Evolutionary conservation across 257 asterid genomes (phyloP).

Genomic region (Leptodermis oblonga): DNA sequence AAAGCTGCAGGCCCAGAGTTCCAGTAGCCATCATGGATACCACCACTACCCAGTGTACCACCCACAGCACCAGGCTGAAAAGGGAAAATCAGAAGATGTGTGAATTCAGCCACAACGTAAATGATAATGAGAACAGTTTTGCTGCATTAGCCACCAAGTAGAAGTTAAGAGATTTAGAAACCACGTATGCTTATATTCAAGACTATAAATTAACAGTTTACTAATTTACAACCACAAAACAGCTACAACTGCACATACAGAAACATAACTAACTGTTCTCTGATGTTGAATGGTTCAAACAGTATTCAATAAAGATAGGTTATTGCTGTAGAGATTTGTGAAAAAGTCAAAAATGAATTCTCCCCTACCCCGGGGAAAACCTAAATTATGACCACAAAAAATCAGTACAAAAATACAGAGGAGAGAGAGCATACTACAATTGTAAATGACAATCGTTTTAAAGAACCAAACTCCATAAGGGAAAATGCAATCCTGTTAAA

Average conservation of each 20-base stretch:
- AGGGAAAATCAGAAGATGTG: constrained; percentile 19
- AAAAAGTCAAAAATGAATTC: not conserved
- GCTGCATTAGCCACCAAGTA: not conserved
- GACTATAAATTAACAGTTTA: not conserved
- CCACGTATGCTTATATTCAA: not conserved
- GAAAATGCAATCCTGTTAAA: not conserved
- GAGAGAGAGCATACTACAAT: not conserved
- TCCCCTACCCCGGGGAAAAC: not conserved
- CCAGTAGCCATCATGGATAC: constrained; percentile 62
- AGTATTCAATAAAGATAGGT: not conserved
- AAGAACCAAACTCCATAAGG: not conserved
- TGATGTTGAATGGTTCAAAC: constrained; percentile 4
- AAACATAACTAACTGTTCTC: not conserved
- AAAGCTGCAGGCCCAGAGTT: constrained; percentile 50
- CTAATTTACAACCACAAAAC: not conserved
- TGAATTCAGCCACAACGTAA: not conserved
- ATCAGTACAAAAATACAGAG: not conserved
- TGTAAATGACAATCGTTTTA: not conserved
- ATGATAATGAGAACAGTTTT: not conserved
- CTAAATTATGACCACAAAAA: not conserved
- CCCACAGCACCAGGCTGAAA: constrained; percentile 65
- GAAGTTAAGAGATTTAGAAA: not conserved
- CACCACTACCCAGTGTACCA: constrained; percentile 46
- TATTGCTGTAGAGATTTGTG: not conserved
- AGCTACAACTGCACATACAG: not conserved